Conservation (phyloP, 805 yeast genomes). For the Millerago galiae region DNA sequence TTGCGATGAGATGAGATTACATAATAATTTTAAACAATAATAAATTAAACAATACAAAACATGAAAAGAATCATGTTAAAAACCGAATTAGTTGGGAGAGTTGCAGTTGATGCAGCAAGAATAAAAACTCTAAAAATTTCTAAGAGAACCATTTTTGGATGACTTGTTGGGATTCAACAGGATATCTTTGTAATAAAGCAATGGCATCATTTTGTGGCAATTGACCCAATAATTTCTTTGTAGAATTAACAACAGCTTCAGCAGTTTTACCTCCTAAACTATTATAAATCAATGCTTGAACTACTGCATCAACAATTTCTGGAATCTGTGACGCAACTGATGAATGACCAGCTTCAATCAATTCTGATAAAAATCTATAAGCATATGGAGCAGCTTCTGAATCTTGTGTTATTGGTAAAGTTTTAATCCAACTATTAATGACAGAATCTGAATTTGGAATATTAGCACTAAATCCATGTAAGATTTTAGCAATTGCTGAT, state of each 20-base stretch:
- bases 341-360: constrained; percentile 64
- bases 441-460: constrained; percentile 60
- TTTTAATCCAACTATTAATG: constrained; percentile 68
- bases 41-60: background rate
- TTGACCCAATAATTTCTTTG: constrained; percentile 56
- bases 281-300: constrained; percentile 66
- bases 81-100: no score
- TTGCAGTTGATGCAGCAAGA: no score
- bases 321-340: constrained; percentile 48
- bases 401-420: constrained; percentile 79
- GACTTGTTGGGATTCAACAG: constrained; percentile 53
- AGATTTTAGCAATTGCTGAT: constrained; percentile 77
- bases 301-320: constrained; percentile 57
- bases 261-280: constrained; percentile 70
- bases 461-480: constrained; percentile 53
- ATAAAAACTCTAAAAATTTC: constrained; percentile 23
- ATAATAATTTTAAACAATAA: background rate
- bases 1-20: constrained; percentile 2
- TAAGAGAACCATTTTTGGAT: constrained; percentile 53
- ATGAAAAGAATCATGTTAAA: background rate
- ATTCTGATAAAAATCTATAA: constrained; percentile 65
- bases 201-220: constrained; percentile 68
- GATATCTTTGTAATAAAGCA: constrained; percentile 53
- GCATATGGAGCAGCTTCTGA: constrained; percentile 84
- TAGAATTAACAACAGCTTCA: constrained; percentile 50